phyloP scores from a whole-genome alignment of 78 protist genomes.

The Dictyostelium capitatum region DNA sequence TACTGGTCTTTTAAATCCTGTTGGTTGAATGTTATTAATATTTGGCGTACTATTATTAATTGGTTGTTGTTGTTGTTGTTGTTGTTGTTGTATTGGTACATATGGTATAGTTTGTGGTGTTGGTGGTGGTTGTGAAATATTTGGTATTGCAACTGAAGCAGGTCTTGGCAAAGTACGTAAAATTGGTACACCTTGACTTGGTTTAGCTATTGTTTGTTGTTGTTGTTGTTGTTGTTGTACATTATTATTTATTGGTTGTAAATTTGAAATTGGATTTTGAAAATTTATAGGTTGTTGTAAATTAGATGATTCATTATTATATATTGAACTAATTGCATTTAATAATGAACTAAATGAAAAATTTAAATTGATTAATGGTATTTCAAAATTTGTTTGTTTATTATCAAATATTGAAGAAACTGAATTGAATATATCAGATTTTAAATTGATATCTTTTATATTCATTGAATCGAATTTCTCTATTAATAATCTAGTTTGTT shows the following conservation, averaged over 20 bases:
- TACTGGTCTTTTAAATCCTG: neutral
- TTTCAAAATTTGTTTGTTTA: neutral
- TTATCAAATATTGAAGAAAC: neutral
- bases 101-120: neutral
- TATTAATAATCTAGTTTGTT: neutral
- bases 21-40: neutral
- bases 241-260: neutral
- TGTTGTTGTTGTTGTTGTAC: neutral
- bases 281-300: neutral
- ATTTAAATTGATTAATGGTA: constrained; percentile 18
- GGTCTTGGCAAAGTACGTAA: neutral
- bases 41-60: neutral
- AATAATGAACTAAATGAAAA: constrained; percentile 6
- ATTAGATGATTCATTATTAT: neutral
- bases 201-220: neutral
- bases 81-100: neutral
- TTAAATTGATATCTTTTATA: neutral
- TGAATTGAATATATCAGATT: neutral
- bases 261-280: neutral
- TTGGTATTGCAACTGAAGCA: neutral
- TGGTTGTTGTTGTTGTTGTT: neutral
- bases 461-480: neutral
- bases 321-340: neutral
- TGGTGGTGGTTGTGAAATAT: neutral
- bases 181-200: too few species aligned